phyloP scores from a whole-genome alignment of 192 early-diverging fungal species.

The Backusella tarrabulga region DNA sequence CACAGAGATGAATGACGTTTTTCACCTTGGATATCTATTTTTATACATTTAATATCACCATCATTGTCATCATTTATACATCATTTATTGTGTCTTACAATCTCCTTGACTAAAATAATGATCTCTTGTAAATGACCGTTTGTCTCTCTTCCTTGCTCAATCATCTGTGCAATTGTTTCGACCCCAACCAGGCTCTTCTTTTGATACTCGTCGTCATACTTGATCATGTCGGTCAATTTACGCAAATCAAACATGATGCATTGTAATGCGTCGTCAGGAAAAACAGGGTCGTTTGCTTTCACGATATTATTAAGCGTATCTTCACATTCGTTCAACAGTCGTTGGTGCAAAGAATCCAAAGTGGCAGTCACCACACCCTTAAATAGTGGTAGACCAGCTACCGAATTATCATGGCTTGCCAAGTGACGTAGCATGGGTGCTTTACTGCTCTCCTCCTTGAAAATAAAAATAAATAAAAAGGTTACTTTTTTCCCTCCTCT shows the following conservation, averaged over 20 bases:
- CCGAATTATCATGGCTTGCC: not conserved
- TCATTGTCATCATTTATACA: no score
- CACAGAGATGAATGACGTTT: conserved; percentile 28
- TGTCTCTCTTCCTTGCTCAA: not conserved
- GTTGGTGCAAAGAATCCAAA: conserved; percentile 28
- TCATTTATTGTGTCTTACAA: not conserved
- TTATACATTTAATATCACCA: not conserved
- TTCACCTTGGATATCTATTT: conserved; percentile 19
- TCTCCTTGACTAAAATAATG: not conserved
- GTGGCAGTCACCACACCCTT: conserved; percentile 29
- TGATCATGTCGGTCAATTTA: conserved; percentile 40
- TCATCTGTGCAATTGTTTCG: not conserved
- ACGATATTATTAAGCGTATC: conserved; percentile 8
- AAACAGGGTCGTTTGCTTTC: not conserved
- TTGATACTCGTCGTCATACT: not conserved
- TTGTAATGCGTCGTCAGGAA: conserved; percentile 22
- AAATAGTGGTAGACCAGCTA: conserved; percentile 6
- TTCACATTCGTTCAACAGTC: conserved; percentile 27
- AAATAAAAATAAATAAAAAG: not conserved
- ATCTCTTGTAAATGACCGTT: not conserved
- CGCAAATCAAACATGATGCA: conserved; percentile 19
- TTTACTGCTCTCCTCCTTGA: not conserved
- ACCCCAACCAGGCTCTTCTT: not conserved
- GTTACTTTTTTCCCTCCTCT: not conserved
- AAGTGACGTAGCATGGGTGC: conserved; percentile 12